Percentiles rank a stretch among this genome's conserved stretches.
phyloP scores from a whole-genome alignment of 2,329 filamentous ascomycete genomes.

The Cladosporium sp. region DNA sequence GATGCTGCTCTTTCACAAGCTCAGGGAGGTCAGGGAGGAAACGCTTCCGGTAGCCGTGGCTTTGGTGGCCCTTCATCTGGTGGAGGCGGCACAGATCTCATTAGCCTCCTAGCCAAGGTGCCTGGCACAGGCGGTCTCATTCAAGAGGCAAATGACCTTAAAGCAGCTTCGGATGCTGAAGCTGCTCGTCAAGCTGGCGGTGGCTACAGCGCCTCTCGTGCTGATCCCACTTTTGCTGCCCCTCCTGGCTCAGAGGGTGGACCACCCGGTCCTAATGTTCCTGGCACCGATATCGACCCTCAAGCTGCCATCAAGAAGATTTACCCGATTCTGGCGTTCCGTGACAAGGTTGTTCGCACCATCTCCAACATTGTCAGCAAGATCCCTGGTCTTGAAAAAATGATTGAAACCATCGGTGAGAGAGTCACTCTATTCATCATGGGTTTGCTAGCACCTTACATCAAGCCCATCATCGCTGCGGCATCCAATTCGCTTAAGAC shows the following conservation, averaged over 20 bases:
- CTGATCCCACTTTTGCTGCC: constrained; percentile 28
- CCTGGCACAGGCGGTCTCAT: constrained; percentile 53
- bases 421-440: constrained; percentile 89
- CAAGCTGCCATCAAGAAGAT: constrained; percentile 57
- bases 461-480: constrained; percentile 84
- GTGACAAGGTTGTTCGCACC: constrained; percentile 86
- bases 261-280: constrained; percentile 49
- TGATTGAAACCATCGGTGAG: constrained; percentile 94
- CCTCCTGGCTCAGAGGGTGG: constrained; percentile 37
- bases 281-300: constrained; percentile 72
- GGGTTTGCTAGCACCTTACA: constrained; percentile 83
- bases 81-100: constrained; percentile 46
- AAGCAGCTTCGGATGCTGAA: constrained; percentile 46
- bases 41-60: constrained; percentile 25
- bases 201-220: constrained; percentile 34
- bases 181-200: constrained; percentile 30
- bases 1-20: constrained; percentile 42
- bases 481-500: constrained; percentile 81
- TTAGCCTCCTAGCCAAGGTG: constrained; percentile 69
- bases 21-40: constrained; percentile 15
- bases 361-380: constrained; percentile 85
- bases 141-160: constrained; percentile 43
- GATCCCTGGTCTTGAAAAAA: constrained; percentile 80
- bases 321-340: constrained; percentile 90
- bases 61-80: constrained; percentile 28